Conservation (phyloP, 2,329 filamentous ascomycete genomes). For the Talaromyces albobiverticillius region DNA sequence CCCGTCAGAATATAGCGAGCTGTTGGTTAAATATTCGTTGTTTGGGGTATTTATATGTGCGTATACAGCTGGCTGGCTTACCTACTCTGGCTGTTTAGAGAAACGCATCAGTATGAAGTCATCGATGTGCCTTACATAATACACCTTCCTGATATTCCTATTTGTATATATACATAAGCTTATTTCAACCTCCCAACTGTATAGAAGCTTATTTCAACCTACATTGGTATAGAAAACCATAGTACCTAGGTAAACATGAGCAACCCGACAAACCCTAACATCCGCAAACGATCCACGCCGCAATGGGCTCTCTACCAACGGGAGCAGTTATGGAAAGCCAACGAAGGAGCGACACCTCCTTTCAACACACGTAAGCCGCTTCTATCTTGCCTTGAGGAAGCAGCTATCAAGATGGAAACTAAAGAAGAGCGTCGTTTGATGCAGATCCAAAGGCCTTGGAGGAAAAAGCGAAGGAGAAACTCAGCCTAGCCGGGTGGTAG, state of each 20-base stretch:
- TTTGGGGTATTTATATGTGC: no score
- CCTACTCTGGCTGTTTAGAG: no score
- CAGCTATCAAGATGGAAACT: no score
- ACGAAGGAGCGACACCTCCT: slow-evolving; percentile 47
- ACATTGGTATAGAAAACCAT: no score
- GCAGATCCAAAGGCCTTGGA: slow-evolving; percentile 57
- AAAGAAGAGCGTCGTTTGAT: not conserved
- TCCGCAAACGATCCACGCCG: slow-evolving; percentile 48
- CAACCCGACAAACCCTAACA: slow-evolving; percentile 54
- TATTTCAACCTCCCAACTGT: no score
- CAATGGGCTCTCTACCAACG: slow-evolving; percentile 56
- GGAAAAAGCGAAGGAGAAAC: slow-evolving; percentile 53
- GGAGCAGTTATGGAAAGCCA: slow-evolving; percentile 54
- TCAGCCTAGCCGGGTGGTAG: slow-evolving; percentile 57
- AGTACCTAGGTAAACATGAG: no score
- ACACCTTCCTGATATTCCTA: no score
- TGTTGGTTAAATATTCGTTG: no score
- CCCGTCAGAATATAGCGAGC: no score
- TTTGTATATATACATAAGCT: not conserved
- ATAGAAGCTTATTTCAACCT: no score
- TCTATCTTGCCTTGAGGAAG: not conserved
- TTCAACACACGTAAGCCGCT: slow-evolving; percentile 50
- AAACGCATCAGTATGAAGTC: slow-evolving; percentile 29
- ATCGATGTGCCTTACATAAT: slow-evolving; percentile 18
- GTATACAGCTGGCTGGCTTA: no score